Conservation (phyloP, 805 yeast genomes). For the Wickerhamomyces queroliae region DNA sequence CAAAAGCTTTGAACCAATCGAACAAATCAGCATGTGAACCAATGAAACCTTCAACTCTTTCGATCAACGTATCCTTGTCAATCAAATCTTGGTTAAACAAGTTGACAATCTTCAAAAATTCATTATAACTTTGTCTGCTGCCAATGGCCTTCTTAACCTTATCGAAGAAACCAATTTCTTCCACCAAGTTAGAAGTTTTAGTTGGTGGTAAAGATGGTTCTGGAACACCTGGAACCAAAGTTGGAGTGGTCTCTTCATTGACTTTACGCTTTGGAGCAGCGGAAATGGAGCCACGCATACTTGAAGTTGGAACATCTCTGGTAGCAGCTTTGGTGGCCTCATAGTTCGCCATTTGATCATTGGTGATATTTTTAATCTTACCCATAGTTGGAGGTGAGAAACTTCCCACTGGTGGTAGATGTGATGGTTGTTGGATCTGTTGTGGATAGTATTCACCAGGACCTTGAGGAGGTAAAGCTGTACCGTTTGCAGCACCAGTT, state of each 20-base stretch:
- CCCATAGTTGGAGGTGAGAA: constrained; percentile 62
- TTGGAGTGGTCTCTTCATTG: constrained; percentile 42
- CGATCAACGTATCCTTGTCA: constrained; percentile 75
- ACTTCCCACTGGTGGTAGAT: constrained; percentile 85
- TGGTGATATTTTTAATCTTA: constrained; percentile 12
- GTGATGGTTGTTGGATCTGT: constrained; percentile 22
- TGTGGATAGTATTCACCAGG: constrained; percentile 7
- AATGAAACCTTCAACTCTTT: constrained; percentile 77
- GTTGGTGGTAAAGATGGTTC: constrained; percentile 66
- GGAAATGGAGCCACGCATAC: constrained; percentile 26
- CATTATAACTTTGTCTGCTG: constrained; percentile 85
- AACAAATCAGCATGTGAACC: constrained; percentile 76
- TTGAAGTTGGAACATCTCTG: constrained; percentile 29
- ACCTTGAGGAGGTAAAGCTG: constrained; percentile 14
- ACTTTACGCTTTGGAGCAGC: constrained; percentile 18
- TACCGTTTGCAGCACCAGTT: constrained; percentile 21
- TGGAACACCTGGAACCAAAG: constrained; percentile 79
- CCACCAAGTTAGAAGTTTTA: constrained; percentile 58
- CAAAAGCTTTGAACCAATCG: constrained; percentile 89
- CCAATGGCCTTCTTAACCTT: constrained; percentile 84
- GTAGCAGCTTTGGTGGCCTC: constrained; percentile 16
- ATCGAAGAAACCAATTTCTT: constrained; percentile 88
- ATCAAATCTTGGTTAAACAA: constrained; percentile 87
- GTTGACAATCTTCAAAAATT: constrained; percentile 83
- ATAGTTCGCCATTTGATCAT: constrained; percentile 6